A percentile compares a stretch with the other conserved stretches of the same genome.
Evolutionary conservation across 73 alveolate genomes (phyloP).

Genomic region (Stentor roeselii): DNA sequence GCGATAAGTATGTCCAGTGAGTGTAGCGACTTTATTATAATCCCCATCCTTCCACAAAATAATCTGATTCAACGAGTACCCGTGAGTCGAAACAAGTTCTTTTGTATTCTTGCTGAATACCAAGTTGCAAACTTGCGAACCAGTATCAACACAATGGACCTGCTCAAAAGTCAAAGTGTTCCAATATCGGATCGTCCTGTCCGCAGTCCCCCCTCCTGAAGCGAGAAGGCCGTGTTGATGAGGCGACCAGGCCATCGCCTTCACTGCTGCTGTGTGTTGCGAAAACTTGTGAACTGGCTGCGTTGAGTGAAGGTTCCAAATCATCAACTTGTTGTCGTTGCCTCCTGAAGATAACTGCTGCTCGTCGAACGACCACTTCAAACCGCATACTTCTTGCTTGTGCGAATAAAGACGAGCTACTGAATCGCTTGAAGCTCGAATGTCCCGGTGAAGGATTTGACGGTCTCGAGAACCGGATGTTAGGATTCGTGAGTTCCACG

Average conservation of each 20-base stretch:
- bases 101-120: slow-evolving; percentile 92
- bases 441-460: slow-evolving; percentile 87
- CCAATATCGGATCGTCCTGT: slow-evolving; percentile 98
- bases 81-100: slow-evolving; percentile 88
- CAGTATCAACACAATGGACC: slow-evolving; percentile 86
- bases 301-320: slow-evolving; percentile 83
- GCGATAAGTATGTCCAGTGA: slow-evolving; percentile 97
- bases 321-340: slow-evolving; percentile 95
- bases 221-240: slow-evolving; percentile 97
- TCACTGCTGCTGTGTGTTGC: slow-evolving; percentile 98
- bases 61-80: slow-evolving; percentile 73
- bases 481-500: slow-evolving; percentile 88
- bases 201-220: slow-evolving; percentile 99
- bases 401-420: slow-evolving; percentile 25
- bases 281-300: slow-evolving; percentile 84
- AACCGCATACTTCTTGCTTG: slow-evolving; percentile 94
- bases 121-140: slow-evolving; percentile 96
- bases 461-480: slow-evolving; percentile 92
- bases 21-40: slow-evolving; percentile 53
- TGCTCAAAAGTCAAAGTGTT: slow-evolving; percentile 81
- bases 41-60: slow-evolving; percentile 73
- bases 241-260: slow-evolving; percentile 99
- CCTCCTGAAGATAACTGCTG: slow-evolving; percentile 98
- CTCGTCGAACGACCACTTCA: slow-evolving; percentile 98
- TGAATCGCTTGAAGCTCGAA: slow-evolving; percentile 55